These are phyloP conservation scores for Fusarium humuli DNA, from an alignment of 2,329 filamentous ascomycete genomes.

Conservation along the genomic window DNA sequence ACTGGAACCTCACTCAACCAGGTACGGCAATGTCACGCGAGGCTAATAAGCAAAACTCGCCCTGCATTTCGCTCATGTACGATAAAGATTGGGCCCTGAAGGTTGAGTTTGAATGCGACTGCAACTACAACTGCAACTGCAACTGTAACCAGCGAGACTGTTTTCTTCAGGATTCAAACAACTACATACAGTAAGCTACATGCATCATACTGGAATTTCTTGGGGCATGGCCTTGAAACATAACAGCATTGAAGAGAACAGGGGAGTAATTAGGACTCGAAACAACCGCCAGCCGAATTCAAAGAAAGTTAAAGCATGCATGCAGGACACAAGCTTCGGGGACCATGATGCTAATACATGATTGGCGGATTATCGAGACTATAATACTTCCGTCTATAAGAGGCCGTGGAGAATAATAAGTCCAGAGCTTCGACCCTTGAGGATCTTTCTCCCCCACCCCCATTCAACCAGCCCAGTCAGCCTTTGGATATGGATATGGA, in stretches of 20 bases:
- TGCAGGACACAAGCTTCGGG: slow-evolving; percentile 35
- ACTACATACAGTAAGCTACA: background rate
- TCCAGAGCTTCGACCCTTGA: slow-evolving; percentile 32
- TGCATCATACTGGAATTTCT: background rate
- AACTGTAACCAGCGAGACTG: background rate
- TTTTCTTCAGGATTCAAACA: background rate
- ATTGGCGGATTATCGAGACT: slow-evolving; percentile 42
- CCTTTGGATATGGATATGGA: background rate
- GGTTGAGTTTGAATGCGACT: background rate
- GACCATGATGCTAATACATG: background rate
- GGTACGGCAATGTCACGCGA: slow-evolving; percentile 10
- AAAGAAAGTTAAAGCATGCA: slow-evolving; percentile 15
- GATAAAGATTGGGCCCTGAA: slow-evolving; percentile 6
- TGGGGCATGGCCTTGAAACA: slow-evolving; percentile 45
- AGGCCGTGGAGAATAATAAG: slow-evolving; percentile 43
- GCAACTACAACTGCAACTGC: background rate
- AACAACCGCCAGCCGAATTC: slow-evolving; percentile 39
- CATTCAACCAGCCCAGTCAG: slow-evolving; percentile 20
- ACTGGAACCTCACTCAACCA: background rate
- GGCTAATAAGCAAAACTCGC: slow-evolving; percentile 8
- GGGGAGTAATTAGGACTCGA: slow-evolving; percentile 28
- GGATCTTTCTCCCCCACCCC: slow-evolving; percentile 23
- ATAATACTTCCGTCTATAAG: slow-evolving; percentile 40
- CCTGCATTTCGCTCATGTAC: slow-evolving; percentile 1
- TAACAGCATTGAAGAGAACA: slow-evolving; percentile 30